These are phyloP conservation scores for Aspergillaceae sp. DNA, from an alignment of 2,329 filamentous ascomycete genomes.

Conservation along the genomic window DNA sequence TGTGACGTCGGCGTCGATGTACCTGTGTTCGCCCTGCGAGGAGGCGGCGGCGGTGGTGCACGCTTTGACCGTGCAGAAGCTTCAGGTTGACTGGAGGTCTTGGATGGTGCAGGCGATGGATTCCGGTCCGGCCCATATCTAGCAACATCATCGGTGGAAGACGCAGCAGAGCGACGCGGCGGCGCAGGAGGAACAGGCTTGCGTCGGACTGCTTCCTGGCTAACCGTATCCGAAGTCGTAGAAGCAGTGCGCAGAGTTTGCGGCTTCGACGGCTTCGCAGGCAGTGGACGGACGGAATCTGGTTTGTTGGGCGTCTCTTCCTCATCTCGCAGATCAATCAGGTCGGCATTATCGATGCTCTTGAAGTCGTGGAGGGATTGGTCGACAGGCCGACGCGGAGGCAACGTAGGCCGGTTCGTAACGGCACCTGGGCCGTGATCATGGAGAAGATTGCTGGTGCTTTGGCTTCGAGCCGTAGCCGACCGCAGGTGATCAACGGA, in stretches of 20 bases:
- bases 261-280: constrained; percentile 39
- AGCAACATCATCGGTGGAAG: not conserved
- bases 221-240: constrained; percentile 13
- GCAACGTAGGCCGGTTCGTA: constrained; percentile 29
- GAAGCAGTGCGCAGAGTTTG: constrained; percentile 31
- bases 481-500: constrained; percentile 34
- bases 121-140: no score
- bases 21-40: constrained; percentile 23
- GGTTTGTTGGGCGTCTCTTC: constrained; percentile 11
- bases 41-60: constrained; percentile 23
- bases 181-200: constrained; percentile 32
- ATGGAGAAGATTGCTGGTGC: constrained; percentile 13
- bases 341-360: constrained; percentile 22
- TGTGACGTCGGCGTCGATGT: constrained; percentile 11
- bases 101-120: no score
- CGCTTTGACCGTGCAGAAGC: constrained; percentile 14
- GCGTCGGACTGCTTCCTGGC: constrained; percentile 20
- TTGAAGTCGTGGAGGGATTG: constrained; percentile 13
- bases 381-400: constrained; percentile 28
- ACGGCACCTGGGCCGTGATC: constrained; percentile 18
- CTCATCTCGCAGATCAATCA: constrained; percentile 35
- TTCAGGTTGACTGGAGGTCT: constrained; percentile 1
- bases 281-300: constrained; percentile 21
- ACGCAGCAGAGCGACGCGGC: constrained; percentile 21
- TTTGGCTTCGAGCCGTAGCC: constrained; percentile 14